A percentile compares a stretch with the other conserved stretches of the same genome.
phyloP scores from a whole-genome alignment of 345 rosid species.

The Angophora floribunda region DNA sequence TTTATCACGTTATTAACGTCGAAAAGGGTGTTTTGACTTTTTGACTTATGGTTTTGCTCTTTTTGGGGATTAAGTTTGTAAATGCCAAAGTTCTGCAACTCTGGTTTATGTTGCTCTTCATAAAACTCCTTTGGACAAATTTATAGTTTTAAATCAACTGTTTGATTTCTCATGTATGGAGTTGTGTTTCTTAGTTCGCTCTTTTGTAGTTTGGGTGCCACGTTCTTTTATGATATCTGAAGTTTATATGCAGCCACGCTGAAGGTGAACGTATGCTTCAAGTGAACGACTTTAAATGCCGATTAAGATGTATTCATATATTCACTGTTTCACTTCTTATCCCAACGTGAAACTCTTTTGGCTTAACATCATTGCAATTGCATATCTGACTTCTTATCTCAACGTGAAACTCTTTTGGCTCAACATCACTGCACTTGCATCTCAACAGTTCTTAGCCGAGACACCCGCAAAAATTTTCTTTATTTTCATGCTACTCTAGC shows the following conservation, averaged over 20 bases:
- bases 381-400: background rate
- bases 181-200: background rate
- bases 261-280: background rate
- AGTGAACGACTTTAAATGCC: background rate
- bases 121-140: background rate
- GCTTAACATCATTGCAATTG: background rate
- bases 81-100: background rate
- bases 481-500: background rate
- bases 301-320: background rate
- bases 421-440: background rate
- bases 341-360: background rate
- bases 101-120: background rate
- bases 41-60: background rate
- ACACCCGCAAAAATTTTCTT: background rate
- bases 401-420: background rate
- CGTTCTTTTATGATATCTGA: background rate
- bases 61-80: background rate
- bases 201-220: background rate
- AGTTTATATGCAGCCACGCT: background rate
- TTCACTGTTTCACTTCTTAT: background rate
- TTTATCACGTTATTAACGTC: background rate
- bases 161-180: background rate
- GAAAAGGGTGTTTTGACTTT: background rate
- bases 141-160: background rate
- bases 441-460: background rate